Base-by-base conservation (phyloP, 331 rosid genomes). In the Pyrus hybrid region DNA sequence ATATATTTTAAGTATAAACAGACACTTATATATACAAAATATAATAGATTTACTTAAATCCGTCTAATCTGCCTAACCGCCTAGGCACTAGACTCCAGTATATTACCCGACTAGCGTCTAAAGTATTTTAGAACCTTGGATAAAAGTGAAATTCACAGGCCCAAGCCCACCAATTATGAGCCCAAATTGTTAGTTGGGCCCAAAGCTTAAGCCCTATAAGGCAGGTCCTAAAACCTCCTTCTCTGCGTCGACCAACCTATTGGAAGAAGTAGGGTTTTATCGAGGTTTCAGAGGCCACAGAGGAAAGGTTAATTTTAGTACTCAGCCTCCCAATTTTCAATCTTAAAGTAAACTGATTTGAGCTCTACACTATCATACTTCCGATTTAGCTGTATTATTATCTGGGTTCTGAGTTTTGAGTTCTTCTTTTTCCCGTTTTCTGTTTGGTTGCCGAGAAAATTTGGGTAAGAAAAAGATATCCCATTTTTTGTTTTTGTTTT, bases 251-350 rank as follows among this genome's bases (percentile, higher is more conserved):
- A 51, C 21, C 21, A 51, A 17, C 57, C 57, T 8, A 6, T 73
- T 17, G 3, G 68, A 60, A 23, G 0, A 18, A 18, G 3, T n/a
- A 60, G 76, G 76, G 76, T 35, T 72, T 72, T 72, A 37, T 58
- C 76, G 6, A 35, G 76, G 76, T 37, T 58, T 72, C 8, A 57
- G 68, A 58, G 57, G 76, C 76, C 33, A 45, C 68, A 16, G 67
- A 10, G 4, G 13, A 47, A 14, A 60, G 57, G 76, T 62, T 41
- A 25, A 14, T n/a, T 33, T 35, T 33, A 35, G 11, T 17, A 33
- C 54, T 33, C 76, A 32, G 67, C 2, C 5, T 60, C 3, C 6
- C 16, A 23, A 60, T 7, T 22, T 57, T 23, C 49, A 43, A 22
- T 2, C 22, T 2, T 26, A 8, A 5, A 58, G 28, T 26, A 10